Base-by-base conservation (phyloP, 768 basidiomycete genomes). In the Trametes cubensis region DNA sequence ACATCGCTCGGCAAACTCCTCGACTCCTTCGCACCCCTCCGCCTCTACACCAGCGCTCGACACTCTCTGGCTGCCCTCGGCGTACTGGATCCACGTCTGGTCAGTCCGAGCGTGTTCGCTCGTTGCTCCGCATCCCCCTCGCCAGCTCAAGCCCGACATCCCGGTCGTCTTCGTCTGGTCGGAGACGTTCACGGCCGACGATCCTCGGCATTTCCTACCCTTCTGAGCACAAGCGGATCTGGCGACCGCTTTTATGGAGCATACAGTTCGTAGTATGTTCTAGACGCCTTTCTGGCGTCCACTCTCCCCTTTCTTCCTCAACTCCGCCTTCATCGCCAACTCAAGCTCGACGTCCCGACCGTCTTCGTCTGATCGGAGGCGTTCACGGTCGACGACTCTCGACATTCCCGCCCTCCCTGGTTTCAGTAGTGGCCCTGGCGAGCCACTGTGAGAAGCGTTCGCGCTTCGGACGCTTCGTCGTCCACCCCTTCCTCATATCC, bases 91-190 rank as follows among this genome's bases (percentile, higher is more conserved):
- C 49, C 49, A 28, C 49, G 49, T 34, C 30, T 26, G 6, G 30
- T n/a, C 49, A 20, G 49, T 34, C n/a, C 3, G 30, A 20, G 30
- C 7, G 28, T 51, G 49, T 30, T 51, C 30, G 49, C 30, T 18
- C 15, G 30, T 20, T 51, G 30, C 15, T 34, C 49, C 49, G 49
- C 30, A 17, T 51, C 49, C 28, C 30, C 28, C 45, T 38, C 49
- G 49, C 30, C 49, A 51, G 8, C 49, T 38, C 49, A 51, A 34
- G 49, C 8, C 30, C 49, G 34, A 51, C 34, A 38, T 38, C 49
- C 28, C 49, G 49, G 30, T 34, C 49, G 49, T 51, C 30, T 51
- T 51, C 34, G 49, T 51, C 49, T 51, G 28, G 30, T 51, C 49
- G 49, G 49, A 51, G 28, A 20, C 49, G 49, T 51, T 51, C 49